These are phyloP conservation scores for Baeospora myosura DNA, from an alignment of 1,284 basidiomycete species.

Conservation along the genomic window DNA sequence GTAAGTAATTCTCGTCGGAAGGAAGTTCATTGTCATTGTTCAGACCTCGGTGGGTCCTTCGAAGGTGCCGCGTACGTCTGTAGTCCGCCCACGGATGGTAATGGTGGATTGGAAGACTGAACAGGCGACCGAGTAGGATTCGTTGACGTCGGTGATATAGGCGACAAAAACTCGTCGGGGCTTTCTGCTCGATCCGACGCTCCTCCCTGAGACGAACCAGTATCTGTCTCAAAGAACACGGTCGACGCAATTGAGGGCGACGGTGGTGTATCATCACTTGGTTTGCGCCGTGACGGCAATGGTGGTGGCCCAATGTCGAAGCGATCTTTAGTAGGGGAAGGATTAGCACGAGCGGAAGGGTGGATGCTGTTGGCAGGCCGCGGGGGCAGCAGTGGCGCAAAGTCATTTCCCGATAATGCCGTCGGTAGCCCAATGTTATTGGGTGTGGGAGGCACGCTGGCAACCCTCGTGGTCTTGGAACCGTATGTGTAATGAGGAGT, in stretches of 20 bases:
- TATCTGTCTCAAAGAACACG: slow-evolving; percentile 21
- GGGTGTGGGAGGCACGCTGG: slow-evolving; percentile 33
- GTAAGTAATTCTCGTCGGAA: background rate
- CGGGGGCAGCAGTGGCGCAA: slow-evolving; percentile 60
- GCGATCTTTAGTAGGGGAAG: slow-evolving; percentile 31
- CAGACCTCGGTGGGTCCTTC: too few relatives aligned
- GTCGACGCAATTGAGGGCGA: slow-evolving; percentile 23
- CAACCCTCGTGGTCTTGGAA: slow-evolving; percentile 56
- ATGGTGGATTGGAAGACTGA: slow-evolving; percentile 1
- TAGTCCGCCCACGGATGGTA: background rate
- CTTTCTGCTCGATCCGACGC: too few relatives aligned
- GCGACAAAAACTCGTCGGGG: too few relatives aligned
- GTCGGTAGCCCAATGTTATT: slow-evolving; percentile 25
- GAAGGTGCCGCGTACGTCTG: too few relatives aligned
- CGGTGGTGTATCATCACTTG: slow-evolving; percentile 14
- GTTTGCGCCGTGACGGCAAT: slow-evolving; percentile 13
- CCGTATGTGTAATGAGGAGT: slow-evolving; percentile 53
- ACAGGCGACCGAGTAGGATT: background rate
- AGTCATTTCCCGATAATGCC: slow-evolving; percentile 47
- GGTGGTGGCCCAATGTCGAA: slow-evolving; percentile 21
- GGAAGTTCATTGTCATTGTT: background rate
- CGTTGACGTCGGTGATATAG: slow-evolving; percentile 8
- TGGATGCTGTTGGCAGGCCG: slow-evolving; percentile 71
- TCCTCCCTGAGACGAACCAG: too few relatives aligned
- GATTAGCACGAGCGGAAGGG: slow-evolving; percentile 51